A percentile compares a stretch with the other conserved stretches of the same genome.
phyloP scores from a whole-genome alignment of 306 rosid genomes.

The Parietaria judaica region DNA sequence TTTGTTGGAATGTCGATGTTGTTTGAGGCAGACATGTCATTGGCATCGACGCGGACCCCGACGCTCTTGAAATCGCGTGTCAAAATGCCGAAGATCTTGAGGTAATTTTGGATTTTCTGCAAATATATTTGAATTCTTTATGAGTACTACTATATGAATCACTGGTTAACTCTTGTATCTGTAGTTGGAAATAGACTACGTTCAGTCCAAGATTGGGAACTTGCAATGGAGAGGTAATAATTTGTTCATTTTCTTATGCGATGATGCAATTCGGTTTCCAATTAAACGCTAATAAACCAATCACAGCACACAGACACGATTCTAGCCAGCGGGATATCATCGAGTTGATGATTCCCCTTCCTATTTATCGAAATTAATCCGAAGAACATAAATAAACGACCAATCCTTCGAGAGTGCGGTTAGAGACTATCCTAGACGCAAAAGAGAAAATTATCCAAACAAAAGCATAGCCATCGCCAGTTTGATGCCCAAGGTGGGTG shows the following conservation, averaged over 20 bases:
- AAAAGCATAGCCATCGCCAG: too few species aligned
- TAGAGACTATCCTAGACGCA: too few species aligned
- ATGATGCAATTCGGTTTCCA: not conserved
- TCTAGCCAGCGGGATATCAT: too few species aligned
- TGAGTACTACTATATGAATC: not conserved
- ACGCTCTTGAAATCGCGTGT: constrained; percentile 75
- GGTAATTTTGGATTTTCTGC: constrained; percentile 39
- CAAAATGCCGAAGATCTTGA: constrained; percentile 79
- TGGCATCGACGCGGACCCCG: constrained; percentile 85
- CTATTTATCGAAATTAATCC: too few species aligned
- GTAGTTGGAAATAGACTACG: constrained; percentile 78
- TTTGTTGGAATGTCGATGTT: constrained; percentile 30
- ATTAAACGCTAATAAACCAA: too few species aligned
- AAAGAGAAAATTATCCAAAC: too few species aligned
- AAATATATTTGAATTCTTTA: not conserved
- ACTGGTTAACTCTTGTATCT: constrained; percentile 23
- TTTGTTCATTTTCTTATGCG: not conserved
- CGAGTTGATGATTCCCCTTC: too few species aligned
- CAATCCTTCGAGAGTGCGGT: too few species aligned
- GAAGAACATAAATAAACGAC: too few species aligned
- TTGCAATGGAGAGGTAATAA: constrained; percentile 64
- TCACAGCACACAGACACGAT: too few species aligned
- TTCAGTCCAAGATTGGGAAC: constrained; percentile 58
- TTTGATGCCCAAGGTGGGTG: too few species aligned
- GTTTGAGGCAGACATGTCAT: constrained; percentile 64